phyloP scores from a whole-genome alignment of 2,329 filamentous ascomycete genomes.

The Botrytis medusae region DNA sequence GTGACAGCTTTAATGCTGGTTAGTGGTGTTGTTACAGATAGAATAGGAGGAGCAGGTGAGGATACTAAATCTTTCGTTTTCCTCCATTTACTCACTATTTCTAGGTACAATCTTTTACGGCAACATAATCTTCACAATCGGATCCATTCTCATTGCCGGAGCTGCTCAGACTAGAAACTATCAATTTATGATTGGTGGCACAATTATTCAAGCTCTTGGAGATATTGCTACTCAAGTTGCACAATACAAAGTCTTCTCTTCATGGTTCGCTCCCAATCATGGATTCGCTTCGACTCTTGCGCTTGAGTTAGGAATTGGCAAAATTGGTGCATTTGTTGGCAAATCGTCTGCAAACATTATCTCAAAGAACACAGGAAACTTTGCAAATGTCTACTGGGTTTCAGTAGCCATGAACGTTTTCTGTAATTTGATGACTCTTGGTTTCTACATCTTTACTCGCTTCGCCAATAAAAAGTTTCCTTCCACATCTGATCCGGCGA shows the following conservation, averaged over 20 bases:
- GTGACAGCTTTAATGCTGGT: slow-evolving; percentile 54
- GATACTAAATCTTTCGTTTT: not conserved
- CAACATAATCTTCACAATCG: slow-evolving; percentile 59
- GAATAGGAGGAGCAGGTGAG: slow-evolving; percentile 56
- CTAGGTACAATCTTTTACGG: slow-evolving; percentile 53
- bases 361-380: slow-evolving; percentile 53
- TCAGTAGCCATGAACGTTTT: slow-evolving; percentile 64
- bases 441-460: slow-evolving; percentile 57
- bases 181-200: slow-evolving; percentile 59
- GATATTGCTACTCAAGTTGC: slow-evolving; percentile 64
- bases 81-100: not conserved
- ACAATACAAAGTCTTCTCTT: slow-evolving; percentile 65
- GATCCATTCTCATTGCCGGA: slow-evolving; percentile 58
- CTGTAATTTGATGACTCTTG: slow-evolving; percentile 54
- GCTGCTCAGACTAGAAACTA: slow-evolving; percentile 57
- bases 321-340: slow-evolving; percentile 60
- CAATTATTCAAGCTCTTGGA: slow-evolving; percentile 48
- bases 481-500: slow-evolving; percentile 49
- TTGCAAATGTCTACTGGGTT: slow-evolving; percentile 62
- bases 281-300: slow-evolving; percentile 62
- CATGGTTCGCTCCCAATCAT: slow-evolving; percentile 61
- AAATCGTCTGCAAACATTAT: slow-evolving; percentile 55
- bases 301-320: slow-evolving; percentile 60
- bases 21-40: slow-evolving; percentile 57
- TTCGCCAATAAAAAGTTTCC: slow-evolving; percentile 38